Evolutionary conservation across 805 yeast genomes (phyloP), one percentile per base, ranked within the genome.

Genomic region (Danielia oregonensis): DNA sequence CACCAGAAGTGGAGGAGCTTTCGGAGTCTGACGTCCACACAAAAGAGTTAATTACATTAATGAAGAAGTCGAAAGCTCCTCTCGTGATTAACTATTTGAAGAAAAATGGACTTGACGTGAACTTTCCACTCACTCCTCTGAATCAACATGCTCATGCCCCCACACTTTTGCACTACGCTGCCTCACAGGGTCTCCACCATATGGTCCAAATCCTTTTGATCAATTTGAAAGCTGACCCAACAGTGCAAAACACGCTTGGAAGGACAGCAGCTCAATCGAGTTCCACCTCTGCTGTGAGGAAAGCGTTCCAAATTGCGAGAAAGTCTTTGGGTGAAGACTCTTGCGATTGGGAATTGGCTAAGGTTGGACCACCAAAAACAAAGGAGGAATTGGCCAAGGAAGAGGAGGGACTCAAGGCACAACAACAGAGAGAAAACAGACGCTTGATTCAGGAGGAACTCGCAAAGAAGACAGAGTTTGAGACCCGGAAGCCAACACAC

Each of bases 11-110:
- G 6, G 44, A 24, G 13, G 23, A 12, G 15, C 9, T 29, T 2
- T 15, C 37, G 7, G 36, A 24, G 12, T 45, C 56, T 6, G 87
- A 74, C 26, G 60, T 53, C 28, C 78, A 74, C 27, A 70, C 95
- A 0, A 54, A 50, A 13, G 88, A 86, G 42, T 49, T 88, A 8
- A 55, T 81, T 1, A 57, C 67, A 2, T 63, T 81, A 17, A 53
- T 91, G 40, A 83, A 79, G 48, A 82, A 80, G 46, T 82, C 87
- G 4, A 82, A 80, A 47, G 85, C 88, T 0, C 94, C 96, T 1
- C 74, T 83, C 18, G 55, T 93, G 26, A 61, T 82, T 0, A 61
- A 77, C 1, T 85, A 78, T 49, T 40, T 89, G 33, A 72, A 70
- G 38, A 75, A 78, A 42, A 69, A 86, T 47, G 68, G 71, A 1